A percentile compares a stretch with the other conserved stretches of the same genome.
These are phyloP conservation scores for Phytophthora capsici DNA, from an alignment of 352 stramenopile genomes.

Conservation along the genomic window DNA sequence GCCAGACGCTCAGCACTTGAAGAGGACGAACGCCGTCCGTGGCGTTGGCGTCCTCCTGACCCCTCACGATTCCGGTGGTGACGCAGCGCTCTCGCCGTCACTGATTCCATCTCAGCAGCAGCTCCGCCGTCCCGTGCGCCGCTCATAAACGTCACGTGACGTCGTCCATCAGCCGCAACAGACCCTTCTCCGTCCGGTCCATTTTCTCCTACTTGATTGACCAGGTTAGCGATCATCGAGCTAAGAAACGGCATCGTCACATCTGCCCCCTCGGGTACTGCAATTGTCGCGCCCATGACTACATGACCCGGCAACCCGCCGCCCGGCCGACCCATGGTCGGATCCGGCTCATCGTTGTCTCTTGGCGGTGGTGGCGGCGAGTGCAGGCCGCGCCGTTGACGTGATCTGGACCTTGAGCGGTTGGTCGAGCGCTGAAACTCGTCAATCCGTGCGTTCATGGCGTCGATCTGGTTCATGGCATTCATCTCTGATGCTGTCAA, in stretches of 20 bases:
- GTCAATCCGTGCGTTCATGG: constrained; percentile 16
- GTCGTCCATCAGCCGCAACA: constrained; percentile 14
- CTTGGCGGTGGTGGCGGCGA: constrained; percentile 18
- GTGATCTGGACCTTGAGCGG: constrained; percentile 21
- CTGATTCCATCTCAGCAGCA: constrained; percentile 25
- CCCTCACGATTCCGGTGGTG: constrained; percentile 36
- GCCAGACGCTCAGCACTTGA: constrained; percentile 36
- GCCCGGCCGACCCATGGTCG: constrained; percentile 35
- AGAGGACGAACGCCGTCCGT: constrained; percentile 21
- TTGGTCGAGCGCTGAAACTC: constrained; percentile 22
- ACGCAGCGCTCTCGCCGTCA: constrained; percentile 30
- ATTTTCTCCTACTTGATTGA: constrained; percentile 52
- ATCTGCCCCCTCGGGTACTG: constrained; percentile 64
- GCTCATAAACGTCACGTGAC: constrained; percentile 23
- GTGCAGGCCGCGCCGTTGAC: constrained; percentile 8
- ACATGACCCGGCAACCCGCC: constrained; percentile 39
- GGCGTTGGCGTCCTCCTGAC: constrained; percentile 19
- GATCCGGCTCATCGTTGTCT: constrained; percentile 82
- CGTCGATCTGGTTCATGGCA: constrained; percentile 7
- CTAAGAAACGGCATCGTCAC: constrained; percentile 86
- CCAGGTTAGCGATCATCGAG: constrained; percentile 83
- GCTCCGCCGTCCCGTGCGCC: constrained; percentile 11
- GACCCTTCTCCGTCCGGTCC: constrained; percentile 10
- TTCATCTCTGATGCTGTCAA: constrained; percentile 2
- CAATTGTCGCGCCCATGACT: constrained; percentile 81